Percentiles rank a stretch among this genome's conserved stretches.
Conservation (phyloP, 1,139 yeast genomes). For the Pichia sp. region DNA sequence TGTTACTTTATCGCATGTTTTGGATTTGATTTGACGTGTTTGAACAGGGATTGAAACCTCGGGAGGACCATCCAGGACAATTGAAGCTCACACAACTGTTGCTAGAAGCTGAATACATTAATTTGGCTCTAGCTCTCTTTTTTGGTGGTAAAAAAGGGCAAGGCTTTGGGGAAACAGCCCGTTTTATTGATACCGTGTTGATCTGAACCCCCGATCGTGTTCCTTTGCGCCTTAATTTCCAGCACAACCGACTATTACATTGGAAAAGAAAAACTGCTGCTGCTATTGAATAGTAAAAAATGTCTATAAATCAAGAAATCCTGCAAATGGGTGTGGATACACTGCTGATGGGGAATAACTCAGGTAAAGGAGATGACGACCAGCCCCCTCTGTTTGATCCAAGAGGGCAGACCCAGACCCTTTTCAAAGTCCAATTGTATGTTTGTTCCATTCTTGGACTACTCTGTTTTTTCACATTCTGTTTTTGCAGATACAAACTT, state of each 20-base stretch:
- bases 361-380: conserved; percentile 12
- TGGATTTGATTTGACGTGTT: background rate
- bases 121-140: too few species aligned
- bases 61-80: background rate
- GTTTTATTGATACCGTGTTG: too few species aligned
- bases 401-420: conserved; percentile 31
- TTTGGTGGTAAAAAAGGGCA: too few species aligned
- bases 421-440: conserved; percentile 32
- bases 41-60: background rate
- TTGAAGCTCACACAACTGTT: background rate
- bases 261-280: background rate
- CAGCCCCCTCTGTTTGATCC: conserved; percentile 32
- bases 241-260: background rate
- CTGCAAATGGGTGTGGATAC: background rate
- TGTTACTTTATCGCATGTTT: background rate
- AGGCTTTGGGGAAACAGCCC: too few species aligned
- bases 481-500: conserved; percentile 29
- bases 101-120: background rate
- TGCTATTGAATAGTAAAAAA: background rate
- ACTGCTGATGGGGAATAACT: background rate
- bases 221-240: background rate
- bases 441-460: conserved; percentile 30
- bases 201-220: background rate
- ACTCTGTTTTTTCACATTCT: conserved; percentile 29
- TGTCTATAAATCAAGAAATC: background rate